These are phyloP conservation scores for Wickerhamiella kurtzmanii DNA, from an alignment of 805 yeast species.

Conservation along the genomic window DNA sequence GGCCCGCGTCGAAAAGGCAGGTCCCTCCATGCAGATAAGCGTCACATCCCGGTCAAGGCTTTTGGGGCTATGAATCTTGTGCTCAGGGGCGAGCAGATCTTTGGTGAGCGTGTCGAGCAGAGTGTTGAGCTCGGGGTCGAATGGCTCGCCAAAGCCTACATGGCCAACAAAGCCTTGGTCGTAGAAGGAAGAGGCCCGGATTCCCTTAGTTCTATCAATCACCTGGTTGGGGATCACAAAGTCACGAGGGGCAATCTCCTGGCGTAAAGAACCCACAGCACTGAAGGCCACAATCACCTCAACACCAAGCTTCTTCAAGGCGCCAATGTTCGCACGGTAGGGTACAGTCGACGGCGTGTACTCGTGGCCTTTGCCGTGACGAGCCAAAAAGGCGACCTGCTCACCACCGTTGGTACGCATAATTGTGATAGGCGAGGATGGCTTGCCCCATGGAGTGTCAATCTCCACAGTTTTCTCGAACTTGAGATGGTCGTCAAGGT, in stretches of 20 bases:
- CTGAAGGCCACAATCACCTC: slow-evolving; percentile 81
- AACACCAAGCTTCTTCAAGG: slow-evolving; percentile 77
- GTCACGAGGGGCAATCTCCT: slow-evolving; percentile 83
- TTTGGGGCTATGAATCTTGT: slow-evolving; percentile 53
- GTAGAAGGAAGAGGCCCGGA: slow-evolving; percentile 77
- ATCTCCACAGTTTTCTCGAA: slow-evolving; percentile 76
- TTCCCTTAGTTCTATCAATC: slow-evolving; percentile 94
- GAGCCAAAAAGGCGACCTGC: slow-evolving; percentile 83
- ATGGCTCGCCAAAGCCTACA: slow-evolving; percentile 95
- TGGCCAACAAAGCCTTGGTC: slow-evolving; percentile 93
- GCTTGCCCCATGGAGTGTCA: slow-evolving; percentile 94
- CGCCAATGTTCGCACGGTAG: slow-evolving; percentile 87
- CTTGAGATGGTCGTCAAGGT: slow-evolving; percentile 52
- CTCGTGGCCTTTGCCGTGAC: slow-evolving; percentile 89
- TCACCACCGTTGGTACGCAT: slow-evolving; percentile 65
- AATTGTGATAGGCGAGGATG: slow-evolving; percentile 87
- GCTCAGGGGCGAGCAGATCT: slow-evolving; percentile 25
- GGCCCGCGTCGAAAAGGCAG: slow-evolving; percentile 93
- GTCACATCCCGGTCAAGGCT: slow-evolving; percentile 58
- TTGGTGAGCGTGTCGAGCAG: slow-evolving; percentile 38
- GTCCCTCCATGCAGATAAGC: slow-evolving; percentile 97
- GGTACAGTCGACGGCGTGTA: slow-evolving; percentile 88
- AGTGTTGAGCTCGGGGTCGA: slow-evolving; percentile 59
- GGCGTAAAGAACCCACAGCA: slow-evolving; percentile 91
- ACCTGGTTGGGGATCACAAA: slow-evolving; percentile 94